Evolutionary conservation across 2,329 filamentous ascomycete genomes (phyloP).

Genomic region (Pezicula rhizophila): DNA sequence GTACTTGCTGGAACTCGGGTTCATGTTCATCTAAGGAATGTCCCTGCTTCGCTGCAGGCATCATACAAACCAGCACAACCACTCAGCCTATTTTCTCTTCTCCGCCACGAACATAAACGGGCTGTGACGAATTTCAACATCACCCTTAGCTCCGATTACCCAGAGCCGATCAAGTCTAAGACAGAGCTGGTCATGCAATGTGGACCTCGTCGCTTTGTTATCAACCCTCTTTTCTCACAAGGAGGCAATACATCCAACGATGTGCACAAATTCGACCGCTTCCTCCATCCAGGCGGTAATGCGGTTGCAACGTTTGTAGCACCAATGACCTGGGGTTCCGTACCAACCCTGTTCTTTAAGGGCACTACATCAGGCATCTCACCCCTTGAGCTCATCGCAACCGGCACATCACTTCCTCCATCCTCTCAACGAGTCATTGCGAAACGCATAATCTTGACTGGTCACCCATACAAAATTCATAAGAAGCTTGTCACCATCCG

Average conservation of each 20-base stretch:
- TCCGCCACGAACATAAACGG: slow-evolving; percentile 92
- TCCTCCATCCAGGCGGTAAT: slow-evolving; percentile 82
- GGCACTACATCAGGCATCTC: slow-evolving; percentile 38
- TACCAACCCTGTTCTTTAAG: slow-evolving; percentile 86
- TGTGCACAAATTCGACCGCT: slow-evolving; percentile 94
- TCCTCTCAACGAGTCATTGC: slow-evolving; percentile 75
- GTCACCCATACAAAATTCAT: slow-evolving; percentile 98
- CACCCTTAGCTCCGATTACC: slow-evolving; percentile 71
- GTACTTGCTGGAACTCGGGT: slow-evolving; percentile 80
- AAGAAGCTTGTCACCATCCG: slow-evolving; percentile 94
- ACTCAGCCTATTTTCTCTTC: slow-evolving; percentile 73
- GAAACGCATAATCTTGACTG: slow-evolving; percentile 89
- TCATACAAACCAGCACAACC: slow-evolving; percentile 52
- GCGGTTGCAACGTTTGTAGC: slow-evolving; percentile 86
- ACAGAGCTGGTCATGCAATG: slow-evolving; percentile 88
- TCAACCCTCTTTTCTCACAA: slow-evolving; percentile 87
- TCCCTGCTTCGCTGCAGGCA: slow-evolving; percentile 47
- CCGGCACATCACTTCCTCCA: slow-evolving; percentile 79
- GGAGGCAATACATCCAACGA: slow-evolving; percentile 90
- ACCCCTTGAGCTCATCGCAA: slow-evolving; percentile 69
- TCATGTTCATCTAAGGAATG: slow-evolving; percentile 64
- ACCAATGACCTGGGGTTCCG: slow-evolving; percentile 86
- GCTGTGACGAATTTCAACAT: slow-evolving; percentile 86
- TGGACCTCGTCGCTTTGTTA: slow-evolving; percentile 76
- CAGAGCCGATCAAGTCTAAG: slow-evolving; percentile 79